Evolutionary conservation across 306 rosid genomes (phyloP), one percentile per base, ranked within the genome.

Genomic region (Vigna mungo): DNA sequence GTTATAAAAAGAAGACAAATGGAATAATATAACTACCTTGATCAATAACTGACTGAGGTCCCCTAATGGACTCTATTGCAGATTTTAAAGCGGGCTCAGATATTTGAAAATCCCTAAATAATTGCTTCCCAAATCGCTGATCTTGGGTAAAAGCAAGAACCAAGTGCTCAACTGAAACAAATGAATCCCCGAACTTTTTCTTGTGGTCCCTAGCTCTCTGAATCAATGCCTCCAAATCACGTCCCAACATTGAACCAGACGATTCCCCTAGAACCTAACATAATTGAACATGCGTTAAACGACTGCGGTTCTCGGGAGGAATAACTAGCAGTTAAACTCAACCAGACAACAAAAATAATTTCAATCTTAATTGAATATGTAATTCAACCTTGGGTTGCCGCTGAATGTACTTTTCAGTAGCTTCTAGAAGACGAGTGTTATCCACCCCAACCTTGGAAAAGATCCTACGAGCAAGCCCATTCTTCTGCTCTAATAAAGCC

Each of bases 81-180:
- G 99, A 87, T 83, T 95, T 90, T 76, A 95, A 81, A 67, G 78
- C 80, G 32, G 74, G 84, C 82, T 80, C 80, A 30, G 97, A 76
- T 68, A 95, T 84, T 82, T 95, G 92, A 80, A 95, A 95, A 68
- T 95, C 99, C 76, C 81, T 88, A 55, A 88, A 90, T 49, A 92
- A 54, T 72, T 95, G 99, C 88, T 86, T 92, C 85, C 99, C 99
- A 34, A 95, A 92, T 41, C 99, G 85, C 75, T 89, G 96, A 84
- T 95, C 99, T 79, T 89, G 87, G 12, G 65, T 5, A 46, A 89
- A 95, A 79, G 96, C 96, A 66, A 95, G 97, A 89, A 92, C 97
- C 89, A 95, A 82, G 79, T 95, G 99, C 84, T 95, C 99, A 61
- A 95, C 99, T 37, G 99, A 95, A 78, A 95, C 94, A 86, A 89